Base-by-base conservation (phyloP, 2,329 filamentous ascomycete genomes). In the Zymoseptoria crescenta region DNA sequence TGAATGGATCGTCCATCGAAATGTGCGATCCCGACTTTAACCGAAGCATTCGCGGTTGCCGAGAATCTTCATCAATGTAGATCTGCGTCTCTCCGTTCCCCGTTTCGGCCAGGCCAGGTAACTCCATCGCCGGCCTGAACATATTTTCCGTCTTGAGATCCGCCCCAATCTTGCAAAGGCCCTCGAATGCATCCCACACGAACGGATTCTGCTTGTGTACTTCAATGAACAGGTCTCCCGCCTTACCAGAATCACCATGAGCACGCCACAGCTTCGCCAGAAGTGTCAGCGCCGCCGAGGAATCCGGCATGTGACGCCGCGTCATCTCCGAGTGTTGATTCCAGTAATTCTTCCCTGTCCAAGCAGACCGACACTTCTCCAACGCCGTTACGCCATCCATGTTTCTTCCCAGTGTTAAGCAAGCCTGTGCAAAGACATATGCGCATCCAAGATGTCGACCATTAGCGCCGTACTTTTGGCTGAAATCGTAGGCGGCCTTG, bases 121-220 rank as follows among this genome's bases (percentile, higher is more conserved):
- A 81, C 63, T 88, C 86, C 21, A 81, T 76, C 16, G 82, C 90
- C 67, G 88, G 77, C 71, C 86, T 91, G 77, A 96, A 99, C 62
- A 96, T 88, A 69, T 95, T 96, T 27, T 86, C 83, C 8, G 94
- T 85, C 58, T 89, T 86, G 57, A 97, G 81, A 65, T 86, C 86
- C 51, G 91, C 87, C 3, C 90, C 85, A 50, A 83, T 89, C 70
- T 96, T 91, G 72, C 92, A 96, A 7, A 99, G 81, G 16, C 85
- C 87, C 21, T 87, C 86, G 69, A 97, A 97, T 0, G 93, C 92
- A 78, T 99, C 94, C 94, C 94, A 99, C 83, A 96, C 94, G 74
- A 97, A 93, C 1, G 94, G 92, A 69, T 97, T 99, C 57, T 86
- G 74, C 75, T 92, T 95, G 68, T 99, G 77, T 5, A 92, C 85